Conservation (phyloP, 1,284 basidiomycete genomes). For the Leccinum griseonigrum region DNA sequence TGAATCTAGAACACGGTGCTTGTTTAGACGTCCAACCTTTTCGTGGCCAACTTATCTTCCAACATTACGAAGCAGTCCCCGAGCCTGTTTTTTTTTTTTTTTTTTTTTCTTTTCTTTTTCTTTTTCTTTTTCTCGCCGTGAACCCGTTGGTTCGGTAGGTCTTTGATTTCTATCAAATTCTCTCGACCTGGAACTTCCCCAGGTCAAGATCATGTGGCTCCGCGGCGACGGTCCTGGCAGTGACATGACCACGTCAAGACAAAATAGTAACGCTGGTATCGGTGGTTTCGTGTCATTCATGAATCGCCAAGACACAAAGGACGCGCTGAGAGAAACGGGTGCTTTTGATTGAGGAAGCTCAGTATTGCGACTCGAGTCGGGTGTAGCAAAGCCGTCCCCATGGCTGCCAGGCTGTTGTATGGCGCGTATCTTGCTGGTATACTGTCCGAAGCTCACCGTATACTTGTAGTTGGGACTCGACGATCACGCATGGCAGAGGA, state of each 20-base stretch:
- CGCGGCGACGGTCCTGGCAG: conserved; percentile 67
- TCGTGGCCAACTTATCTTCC: conserved; percentile 86
- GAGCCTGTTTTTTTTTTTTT: conserved; percentile 89
- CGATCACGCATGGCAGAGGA: conserved; percentile 27
- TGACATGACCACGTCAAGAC: conserved; percentile 69
- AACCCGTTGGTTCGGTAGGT: conserved; percentile 69
- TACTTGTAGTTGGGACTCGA: conserved; percentile 30
- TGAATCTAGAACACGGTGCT: conserved; percentile 7
- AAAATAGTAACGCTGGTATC: conserved; percentile 67
- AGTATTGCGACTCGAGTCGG: conserved; percentile 82
- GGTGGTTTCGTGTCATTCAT: conserved; percentile 97
- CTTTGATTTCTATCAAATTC: neutral
- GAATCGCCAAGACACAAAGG: conserved; percentile 87
- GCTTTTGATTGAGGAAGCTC: conserved; percentile 91
- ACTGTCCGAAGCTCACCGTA: neutral
- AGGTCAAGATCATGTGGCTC: conserved; percentile 98
- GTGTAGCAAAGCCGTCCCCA: conserved; percentile 95
- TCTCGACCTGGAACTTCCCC: conserved; percentile 2
- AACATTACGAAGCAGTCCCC: conserved; percentile 83
- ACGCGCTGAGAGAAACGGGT: conserved; percentile 82
- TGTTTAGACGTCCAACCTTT: conserved; percentile 86
- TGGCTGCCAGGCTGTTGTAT: conserved; percentile 78
- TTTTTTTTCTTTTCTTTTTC: too few relatives aligned
- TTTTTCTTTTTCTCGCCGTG: too few relatives aligned
- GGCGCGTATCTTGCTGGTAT: conserved; percentile 46